Evolutionary conservation across 441 rosid genomes (phyloP), one percentile per base, ranked within the genome.

Genomic region (Populus trichocarpa): DNA sequence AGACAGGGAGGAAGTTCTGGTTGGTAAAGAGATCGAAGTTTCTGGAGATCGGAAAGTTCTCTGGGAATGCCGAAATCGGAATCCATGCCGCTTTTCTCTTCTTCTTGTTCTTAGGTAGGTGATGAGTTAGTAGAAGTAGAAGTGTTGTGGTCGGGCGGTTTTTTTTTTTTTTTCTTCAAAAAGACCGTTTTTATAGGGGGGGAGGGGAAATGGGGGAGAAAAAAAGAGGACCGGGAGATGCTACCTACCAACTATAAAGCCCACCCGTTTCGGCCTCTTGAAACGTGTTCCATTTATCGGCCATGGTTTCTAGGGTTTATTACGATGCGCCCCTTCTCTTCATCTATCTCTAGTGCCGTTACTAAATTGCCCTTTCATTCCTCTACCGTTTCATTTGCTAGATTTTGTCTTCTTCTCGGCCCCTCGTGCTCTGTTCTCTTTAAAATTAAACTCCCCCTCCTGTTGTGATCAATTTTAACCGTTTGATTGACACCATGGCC

Each of bases 1-100:
- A 96, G 99, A 76, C 99, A 96, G 69, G 98, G 98, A 86, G 99
- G 98, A 72, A 96, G 93, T 18, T 85, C 86, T 0, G 99, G 98
- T 12, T 86, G 93, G 86, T 94, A 92, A 46, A 81, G 90, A 78
- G 99, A 92, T 75, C 98, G 94, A 81, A 83, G 90, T 73, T 89
- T 87, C 79, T 94, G 99, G 81, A 94, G 98, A 25, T 86, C 90
- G 76, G 99, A 96, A 83, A 94, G 99, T 84, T 94, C 95, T 83
- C 98, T 85, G 82, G 98, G 91, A 82, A 92, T 86, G 84, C 98
- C 99, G 81, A 83, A 96, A 89, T 96, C 99, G 66, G 99, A 96
- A 80, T 96, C 96, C 99, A 96, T 95, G 75, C 65, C 70, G 32
- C 22, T 61, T 22, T 2, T 16, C 5, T 26, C 66, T 57, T n/a